These are phyloP conservation scores for Ilyonectria destructans DNA, from an alignment of 2,329 filamentous ascomycete species.

Conservation along the genomic window DNA sequence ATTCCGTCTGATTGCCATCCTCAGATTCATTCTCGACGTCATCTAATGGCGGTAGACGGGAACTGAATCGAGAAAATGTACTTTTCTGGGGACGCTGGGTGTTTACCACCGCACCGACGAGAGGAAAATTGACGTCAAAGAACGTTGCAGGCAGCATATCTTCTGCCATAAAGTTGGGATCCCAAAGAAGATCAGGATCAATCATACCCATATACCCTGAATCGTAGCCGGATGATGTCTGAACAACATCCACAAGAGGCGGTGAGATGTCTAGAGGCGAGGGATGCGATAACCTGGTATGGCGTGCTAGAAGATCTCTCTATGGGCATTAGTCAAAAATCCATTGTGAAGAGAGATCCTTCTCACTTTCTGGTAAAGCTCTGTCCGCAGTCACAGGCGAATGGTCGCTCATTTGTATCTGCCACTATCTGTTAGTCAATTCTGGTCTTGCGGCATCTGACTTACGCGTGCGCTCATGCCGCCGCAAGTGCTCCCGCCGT, in stretches of 20 bases:
- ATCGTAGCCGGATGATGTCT: background rate
- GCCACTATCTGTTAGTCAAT: background rate
- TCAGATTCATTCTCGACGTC: background rate
- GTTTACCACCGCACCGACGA: background rate
- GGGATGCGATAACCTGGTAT: slow-evolving; percentile 6
- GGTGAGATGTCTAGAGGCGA: background rate
- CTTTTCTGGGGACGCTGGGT: background rate
- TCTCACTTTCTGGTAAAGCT: slow-evolving; percentile 8
- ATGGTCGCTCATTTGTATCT: slow-evolving; percentile 6
- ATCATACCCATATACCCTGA: background rate
- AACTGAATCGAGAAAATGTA: slow-evolving; percentile 8
- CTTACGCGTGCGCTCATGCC: slow-evolving; percentile 18
- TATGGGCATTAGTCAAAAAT: background rate
- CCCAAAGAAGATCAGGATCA: background rate
- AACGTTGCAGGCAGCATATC: background rate
- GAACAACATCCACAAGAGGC: background rate
- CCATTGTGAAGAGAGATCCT: background rate
- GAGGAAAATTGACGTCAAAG: background rate
- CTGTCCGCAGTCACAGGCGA: slow-evolving; percentile 11
- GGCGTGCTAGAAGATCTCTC: slow-evolving; percentile 8
- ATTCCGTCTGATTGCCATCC: background rate
- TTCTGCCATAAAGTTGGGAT: background rate
- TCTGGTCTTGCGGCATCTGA: background rate
- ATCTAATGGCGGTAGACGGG: background rate
- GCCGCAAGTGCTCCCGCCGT: background rate